A percentile compares a stretch with the other conserved stretches of the same genome.
These are phyloP conservation scores for Ogataea angusta DNA, from an alignment of 805 yeast genomes.

Conservation along the genomic window DNA sequence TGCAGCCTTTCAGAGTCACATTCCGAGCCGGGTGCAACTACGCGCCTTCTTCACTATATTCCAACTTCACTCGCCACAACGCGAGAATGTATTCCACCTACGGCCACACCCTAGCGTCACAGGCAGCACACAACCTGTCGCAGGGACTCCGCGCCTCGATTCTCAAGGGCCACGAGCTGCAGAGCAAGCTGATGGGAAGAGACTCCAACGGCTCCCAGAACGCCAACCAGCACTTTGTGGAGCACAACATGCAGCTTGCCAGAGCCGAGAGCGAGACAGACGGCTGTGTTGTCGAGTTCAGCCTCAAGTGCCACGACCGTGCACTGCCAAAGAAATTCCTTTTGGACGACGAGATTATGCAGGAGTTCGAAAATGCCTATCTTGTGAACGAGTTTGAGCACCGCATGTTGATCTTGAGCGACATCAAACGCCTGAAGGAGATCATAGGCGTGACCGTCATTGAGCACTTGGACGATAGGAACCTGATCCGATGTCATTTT, in stretches of 20 bases:
- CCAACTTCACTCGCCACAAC: constrained; percentile 35
- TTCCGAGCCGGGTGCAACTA: constrained; percentile 25
- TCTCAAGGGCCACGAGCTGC: constrained; percentile 33
- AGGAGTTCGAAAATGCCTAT: constrained; percentile 33
- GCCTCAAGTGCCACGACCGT: constrained; percentile 28
- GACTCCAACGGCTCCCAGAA: constrained; percentile 20
- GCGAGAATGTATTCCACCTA: constrained; percentile 39
- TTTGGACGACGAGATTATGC: constrained; percentile 44
- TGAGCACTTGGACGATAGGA: constrained; percentile 42
- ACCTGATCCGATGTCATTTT: constrained; percentile 50
- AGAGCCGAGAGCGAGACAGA: constrained; percentile 31
- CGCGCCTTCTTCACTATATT: constrained; percentile 33
- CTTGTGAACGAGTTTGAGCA: constrained; percentile 18
- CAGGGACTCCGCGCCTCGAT: constrained; percentile 40
- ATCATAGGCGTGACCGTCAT: constrained; percentile 42
- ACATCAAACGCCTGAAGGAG: constrained; percentile 22
- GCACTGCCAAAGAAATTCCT: constrained; percentile 33
- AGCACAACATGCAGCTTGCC: constrained; percentile 33
- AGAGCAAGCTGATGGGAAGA: constrained; percentile 19
- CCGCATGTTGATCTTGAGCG: constrained; percentile 18
- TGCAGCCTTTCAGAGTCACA: constrained; percentile 28
- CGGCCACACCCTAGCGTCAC: constrained; percentile 41
- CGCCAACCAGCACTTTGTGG: constrained; percentile 29
- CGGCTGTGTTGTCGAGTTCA: constrained; percentile 62
- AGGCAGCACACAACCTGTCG: constrained; percentile 58